A percentile compares a stretch with the other conserved stretches of the same genome.
phyloP scores from a whole-genome alignment of 2,329 filamentous ascomycete species.

The Colletotrichum sp. region DNA sequence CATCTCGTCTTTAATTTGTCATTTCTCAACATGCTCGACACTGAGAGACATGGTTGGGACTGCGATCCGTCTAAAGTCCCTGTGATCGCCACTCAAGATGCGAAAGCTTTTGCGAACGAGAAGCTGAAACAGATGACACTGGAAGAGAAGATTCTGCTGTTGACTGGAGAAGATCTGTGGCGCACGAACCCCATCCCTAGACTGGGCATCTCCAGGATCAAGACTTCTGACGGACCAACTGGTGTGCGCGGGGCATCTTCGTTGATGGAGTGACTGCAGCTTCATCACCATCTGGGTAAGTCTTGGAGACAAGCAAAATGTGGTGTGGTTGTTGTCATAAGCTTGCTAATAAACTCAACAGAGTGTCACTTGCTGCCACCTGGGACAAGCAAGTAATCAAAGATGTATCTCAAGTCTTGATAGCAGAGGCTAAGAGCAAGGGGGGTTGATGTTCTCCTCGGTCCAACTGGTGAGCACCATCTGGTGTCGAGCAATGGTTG shows the following conservation, averaged over 20 bases:
- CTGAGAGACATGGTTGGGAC: neutral
- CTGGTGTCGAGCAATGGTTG: too few species aligned
- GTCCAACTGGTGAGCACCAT: neutral
- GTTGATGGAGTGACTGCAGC: neutral
- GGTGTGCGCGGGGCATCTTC: neutral
- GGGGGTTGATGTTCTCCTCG: neutral
- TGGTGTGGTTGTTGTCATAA: neutral
- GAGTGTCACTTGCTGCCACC: neutral
- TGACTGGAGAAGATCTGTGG: neutral
- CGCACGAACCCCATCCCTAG: neutral
- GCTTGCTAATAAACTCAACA: neutral
- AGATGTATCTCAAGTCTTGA: neutral
- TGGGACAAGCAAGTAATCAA: neutral
- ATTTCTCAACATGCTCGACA: neutral
- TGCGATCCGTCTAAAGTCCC: neutral
- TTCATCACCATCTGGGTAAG: neutral
- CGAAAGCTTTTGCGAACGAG: neutral
- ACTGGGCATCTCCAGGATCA: neutral
- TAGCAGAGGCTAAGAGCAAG: neutral
- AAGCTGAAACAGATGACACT: neutral
- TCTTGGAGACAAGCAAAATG: neutral
- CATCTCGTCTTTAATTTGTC: neutral
- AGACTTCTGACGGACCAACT: neutral
- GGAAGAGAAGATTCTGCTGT: neutral
- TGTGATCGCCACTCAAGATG: neutral